Conservation (phyloP, 2,329 filamentous ascomycete genomes). For the Cryphonectria nitschkei region DNA sequence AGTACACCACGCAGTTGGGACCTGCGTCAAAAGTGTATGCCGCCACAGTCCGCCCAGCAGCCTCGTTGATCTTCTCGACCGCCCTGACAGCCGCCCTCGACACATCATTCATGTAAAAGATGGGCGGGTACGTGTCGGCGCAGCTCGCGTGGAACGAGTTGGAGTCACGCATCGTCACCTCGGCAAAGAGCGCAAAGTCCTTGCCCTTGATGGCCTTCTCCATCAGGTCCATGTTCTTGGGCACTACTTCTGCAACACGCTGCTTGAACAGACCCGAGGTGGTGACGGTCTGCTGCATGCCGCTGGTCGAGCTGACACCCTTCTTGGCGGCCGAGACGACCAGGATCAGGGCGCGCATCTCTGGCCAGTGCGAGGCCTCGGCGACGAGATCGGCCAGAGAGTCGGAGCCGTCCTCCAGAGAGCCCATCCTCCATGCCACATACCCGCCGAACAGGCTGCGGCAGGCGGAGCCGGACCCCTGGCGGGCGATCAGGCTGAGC, state of each 20-base stretch:
- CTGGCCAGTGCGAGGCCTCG: slow-evolving; percentile 87
- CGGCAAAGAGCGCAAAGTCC: slow-evolving; percentile 86
- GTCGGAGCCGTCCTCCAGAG: slow-evolving; percentile 77
- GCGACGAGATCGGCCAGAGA: slow-evolving; percentile 88
- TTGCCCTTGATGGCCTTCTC: slow-evolving; percentile 75
- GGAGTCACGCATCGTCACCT: slow-evolving; percentile 93
- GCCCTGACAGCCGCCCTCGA: slow-evolving; percentile 83
- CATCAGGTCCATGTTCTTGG: slow-evolving; percentile 81
- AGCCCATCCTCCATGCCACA: slow-evolving; percentile 89
- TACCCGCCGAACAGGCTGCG: slow-evolving; percentile 93
- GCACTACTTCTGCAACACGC: slow-evolving; percentile 76
- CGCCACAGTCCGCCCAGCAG: slow-evolving; percentile 77
- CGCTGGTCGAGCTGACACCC: slow-evolving; percentile 86
- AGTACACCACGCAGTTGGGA: slow-evolving; percentile 96
- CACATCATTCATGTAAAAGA: slow-evolving; percentile 98
- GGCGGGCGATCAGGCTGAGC: slow-evolving; percentile 85
- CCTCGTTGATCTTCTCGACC: slow-evolving; percentile 85
- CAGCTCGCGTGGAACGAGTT: slow-evolving; percentile 97
- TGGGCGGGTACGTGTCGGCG: slow-evolving; percentile 92
- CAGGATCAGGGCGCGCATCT: slow-evolving; percentile 89
- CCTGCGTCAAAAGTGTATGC: slow-evolving; percentile 98
- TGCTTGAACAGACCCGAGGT: slow-evolving; percentile 87
- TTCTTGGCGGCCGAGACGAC: slow-evolving; percentile 95
- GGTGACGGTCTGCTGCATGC: slow-evolving; percentile 95
- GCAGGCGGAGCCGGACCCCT: slow-evolving; percentile 94